A percentile compares a stretch with the other conserved stretches of the same genome.
Conservation (phyloP, 1,139 yeast species). For the Waltiozyma sp. region DNA sequence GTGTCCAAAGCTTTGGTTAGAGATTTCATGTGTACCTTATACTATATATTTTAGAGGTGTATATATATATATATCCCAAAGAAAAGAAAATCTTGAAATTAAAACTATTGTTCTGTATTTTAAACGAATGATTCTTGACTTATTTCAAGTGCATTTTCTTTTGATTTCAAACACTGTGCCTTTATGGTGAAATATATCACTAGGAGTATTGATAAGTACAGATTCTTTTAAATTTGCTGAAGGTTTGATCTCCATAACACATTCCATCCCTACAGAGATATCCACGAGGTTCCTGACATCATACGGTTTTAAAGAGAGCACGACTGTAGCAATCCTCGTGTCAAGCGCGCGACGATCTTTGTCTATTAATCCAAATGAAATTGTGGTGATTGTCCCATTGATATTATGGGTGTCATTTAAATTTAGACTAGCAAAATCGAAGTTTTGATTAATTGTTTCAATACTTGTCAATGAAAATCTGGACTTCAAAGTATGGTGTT, state of each 20-base stretch:
- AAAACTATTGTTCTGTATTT: background rate
- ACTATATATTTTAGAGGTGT: background rate
- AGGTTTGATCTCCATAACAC: conserved; percentile 25
- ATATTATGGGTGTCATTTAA: conserved; percentile 2
- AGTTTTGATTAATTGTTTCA: conserved; percentile 23
- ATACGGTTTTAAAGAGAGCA: conserved; percentile 10
- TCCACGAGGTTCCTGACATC: conserved; percentile 9
- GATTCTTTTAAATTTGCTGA: conserved; percentile 7
- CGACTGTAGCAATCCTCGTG: conserved; percentile 18
- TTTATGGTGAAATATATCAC: background rate
- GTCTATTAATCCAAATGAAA: conserved; percentile 22
- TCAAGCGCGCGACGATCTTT: conserved; percentile 13
- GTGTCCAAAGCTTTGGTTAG: too few relatives aligned
- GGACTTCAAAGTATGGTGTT: conserved; percentile 5
- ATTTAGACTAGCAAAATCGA: conserved; percentile 8
- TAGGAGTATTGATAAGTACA: background rate
- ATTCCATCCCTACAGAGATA: conserved; percentile 12
- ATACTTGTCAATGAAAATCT: conserved; percentile 21
- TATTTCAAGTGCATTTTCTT: background rate
- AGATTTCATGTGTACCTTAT: too few relatives aligned
- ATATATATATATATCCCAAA: background rate
- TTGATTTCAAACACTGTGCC: background rate
- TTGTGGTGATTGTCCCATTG: conserved; percentile 16
- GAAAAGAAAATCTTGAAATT: background rate
- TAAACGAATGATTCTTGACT: too few relatives aligned